Evolutionary conservation across 805 yeast species (phyloP).

Genomic region (Ogataea ramenticola): DNA sequence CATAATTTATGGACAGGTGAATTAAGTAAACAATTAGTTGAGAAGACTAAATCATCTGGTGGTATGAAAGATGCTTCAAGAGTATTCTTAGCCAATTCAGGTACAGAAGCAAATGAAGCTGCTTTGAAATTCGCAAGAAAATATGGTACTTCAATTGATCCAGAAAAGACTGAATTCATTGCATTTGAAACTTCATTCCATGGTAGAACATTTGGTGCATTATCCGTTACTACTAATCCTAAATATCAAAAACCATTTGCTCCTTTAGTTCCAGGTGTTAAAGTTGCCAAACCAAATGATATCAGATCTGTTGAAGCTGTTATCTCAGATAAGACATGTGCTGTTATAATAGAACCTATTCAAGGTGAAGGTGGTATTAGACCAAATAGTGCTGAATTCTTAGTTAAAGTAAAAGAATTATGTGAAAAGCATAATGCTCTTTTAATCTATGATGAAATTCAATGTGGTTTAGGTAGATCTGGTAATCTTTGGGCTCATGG

Average conservation of each 20-base stretch:
- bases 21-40: constrained; percentile 63
- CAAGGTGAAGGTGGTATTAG: constrained; percentile 98
- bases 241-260: constrained; percentile 90
- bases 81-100: constrained; percentile 59
- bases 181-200: constrained; percentile 91
- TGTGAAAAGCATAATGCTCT: constrained; percentile 66
- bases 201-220: constrained; percentile 91
- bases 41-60: constrained; percentile 59
- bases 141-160: constrained; percentile 52
- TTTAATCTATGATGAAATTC: constrained; percentile 91
- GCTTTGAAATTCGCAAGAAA: constrained; percentile 68
- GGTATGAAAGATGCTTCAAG: constrained; percentile 78
- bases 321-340: constrained; percentile 67
- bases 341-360: constrained; percentile 91
- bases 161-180: constrained; percentile 64
- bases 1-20: constrained; percentile 81
- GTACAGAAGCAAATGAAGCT: constrained; percentile 54
- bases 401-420: constrained; percentile 55
- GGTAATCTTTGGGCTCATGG: constrained; percentile 93
- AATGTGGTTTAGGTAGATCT: constrained; percentile 91
- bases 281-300: constrained; percentile 56
- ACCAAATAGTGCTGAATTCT: constrained; percentile 56
- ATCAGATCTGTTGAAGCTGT: constrained; percentile 49
- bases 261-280: constrained; percentile 87
- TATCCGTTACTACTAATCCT: constrained; percentile 86